These are phyloP conservation scores for Podospora didyma DNA, from an alignment of 495 filamentous ascomycete genomes.

Conservation along the genomic window DNA sequence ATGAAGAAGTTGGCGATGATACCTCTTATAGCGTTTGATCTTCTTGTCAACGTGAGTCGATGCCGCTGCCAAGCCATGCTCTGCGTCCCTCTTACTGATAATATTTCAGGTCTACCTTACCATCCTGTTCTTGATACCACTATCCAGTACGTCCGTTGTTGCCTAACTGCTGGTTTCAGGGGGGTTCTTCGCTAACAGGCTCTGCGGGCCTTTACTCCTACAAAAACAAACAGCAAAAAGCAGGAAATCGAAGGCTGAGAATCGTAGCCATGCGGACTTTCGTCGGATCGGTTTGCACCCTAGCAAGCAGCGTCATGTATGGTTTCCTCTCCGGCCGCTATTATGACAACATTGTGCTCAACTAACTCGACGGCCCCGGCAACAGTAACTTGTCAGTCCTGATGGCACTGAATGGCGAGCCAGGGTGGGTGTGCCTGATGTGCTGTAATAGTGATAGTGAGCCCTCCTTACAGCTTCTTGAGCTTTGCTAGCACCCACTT, in stretches of 20 bases:
- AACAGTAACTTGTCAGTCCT: conserved; percentile 49
- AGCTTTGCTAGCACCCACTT: too few species aligned
- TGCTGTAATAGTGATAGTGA: conserved; percentile 53
- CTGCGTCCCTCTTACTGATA: background rate
- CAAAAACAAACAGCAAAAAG: conserved; percentile 29
- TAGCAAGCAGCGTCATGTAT: conserved; percentile 45
- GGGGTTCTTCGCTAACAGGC: background rate
- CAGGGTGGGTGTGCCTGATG: conserved; percentile 54
- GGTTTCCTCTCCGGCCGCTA: background rate
- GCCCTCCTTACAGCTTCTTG: conserved; percentile 8
- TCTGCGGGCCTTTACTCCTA: conserved; percentile 37
- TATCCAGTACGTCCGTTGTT: conserved; percentile 33
- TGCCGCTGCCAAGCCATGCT: background rate
- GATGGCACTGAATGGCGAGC: conserved; percentile 48
- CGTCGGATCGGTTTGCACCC: conserved; percentile 44
- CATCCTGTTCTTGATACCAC: conserved; percentile 43
- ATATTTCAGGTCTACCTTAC: conserved; percentile 46
- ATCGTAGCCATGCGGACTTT: conserved; percentile 44
- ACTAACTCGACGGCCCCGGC: background rate
- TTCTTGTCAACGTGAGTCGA: conserved; percentile 43
- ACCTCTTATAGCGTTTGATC: conserved; percentile 47
- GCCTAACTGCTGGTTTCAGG: background rate
- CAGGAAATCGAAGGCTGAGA: conserved; percentile 31
- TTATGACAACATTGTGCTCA: background rate
- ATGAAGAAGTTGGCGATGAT: conserved; percentile 47